Conservation (phyloP, 2,329 filamentous ascomycete genomes). For the Colletotrichum phormii region DNA sequence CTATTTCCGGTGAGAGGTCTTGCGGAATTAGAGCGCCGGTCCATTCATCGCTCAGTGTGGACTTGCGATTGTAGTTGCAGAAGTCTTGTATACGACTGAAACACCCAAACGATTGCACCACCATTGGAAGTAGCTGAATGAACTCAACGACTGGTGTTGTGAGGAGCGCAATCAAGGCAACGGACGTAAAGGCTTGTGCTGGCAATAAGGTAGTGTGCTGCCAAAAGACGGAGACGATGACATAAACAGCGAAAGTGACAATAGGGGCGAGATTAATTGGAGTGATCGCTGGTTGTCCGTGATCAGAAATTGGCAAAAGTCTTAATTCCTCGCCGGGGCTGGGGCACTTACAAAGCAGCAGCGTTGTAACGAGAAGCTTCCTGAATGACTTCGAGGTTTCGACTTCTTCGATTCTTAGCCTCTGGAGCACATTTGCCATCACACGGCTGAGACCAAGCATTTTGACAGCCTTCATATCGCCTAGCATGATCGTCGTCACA, state of each 20-base stretch:
- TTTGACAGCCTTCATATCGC: slow-evolving; percentile 59
- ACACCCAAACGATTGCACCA: slow-evolving; percentile 36
- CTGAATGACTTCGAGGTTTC: slow-evolving; percentile 43
- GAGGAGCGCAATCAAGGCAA: slow-evolving; percentile 39
- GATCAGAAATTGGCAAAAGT: not conserved
- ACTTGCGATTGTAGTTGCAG: slow-evolving; percentile 14
- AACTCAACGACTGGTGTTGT: slow-evolving; percentile 38
- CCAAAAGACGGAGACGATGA: slow-evolving; percentile 41
- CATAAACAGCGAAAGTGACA: slow-evolving; percentile 42
- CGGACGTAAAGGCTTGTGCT: slow-evolving; percentile 39
- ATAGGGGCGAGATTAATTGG: slow-evolving; percentile 40
- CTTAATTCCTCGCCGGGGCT: not conserved
- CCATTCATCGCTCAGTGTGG: not conserved
- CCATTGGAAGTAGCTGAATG: slow-evolving; percentile 39
- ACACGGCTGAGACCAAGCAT: slow-evolving; percentile 50
- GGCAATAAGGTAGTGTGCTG: slow-evolving; percentile 39
- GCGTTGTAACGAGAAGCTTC: slow-evolving; percentile 39
- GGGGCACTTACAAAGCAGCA: slow-evolving; percentile 39
- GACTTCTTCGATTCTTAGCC: slow-evolving; percentile 45
- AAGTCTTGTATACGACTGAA: slow-evolving; percentile 42
- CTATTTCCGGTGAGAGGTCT: not conserved
- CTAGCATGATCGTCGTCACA: slow-evolving; percentile 53
- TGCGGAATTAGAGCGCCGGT: too few species aligned
- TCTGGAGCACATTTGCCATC: slow-evolving; percentile 42
- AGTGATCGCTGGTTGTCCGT: slow-evolving; percentile 30